Evolutionary conservation across 1,284 basidiomycete species (phyloP), one percentile per base, ranked within the genome.

Genomic region (Heliocybe sulcata): DNA sequence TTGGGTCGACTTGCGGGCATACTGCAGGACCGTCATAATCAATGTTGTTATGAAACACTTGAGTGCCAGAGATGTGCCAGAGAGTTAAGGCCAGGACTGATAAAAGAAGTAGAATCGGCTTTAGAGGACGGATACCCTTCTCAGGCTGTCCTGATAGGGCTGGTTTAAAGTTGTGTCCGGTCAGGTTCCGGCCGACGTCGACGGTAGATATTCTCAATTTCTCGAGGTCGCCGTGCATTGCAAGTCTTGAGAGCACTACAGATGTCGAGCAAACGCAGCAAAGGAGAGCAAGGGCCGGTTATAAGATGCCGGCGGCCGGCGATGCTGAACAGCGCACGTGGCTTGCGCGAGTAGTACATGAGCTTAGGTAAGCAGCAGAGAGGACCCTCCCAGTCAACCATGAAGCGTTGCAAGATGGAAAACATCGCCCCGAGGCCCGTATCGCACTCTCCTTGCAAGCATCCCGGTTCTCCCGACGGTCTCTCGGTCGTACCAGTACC

Each of bases 381-480:
- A 42, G 38, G 38, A 42, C 38, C 38, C 38, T 42, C 38, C 38
- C 38, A 42, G 38, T 42, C 38, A 42, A 42, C 38, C 38, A 42
- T 6, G n/a, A 42, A 42, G 38, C 38, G 6, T 20, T 4, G 38
- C 38, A 42, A 42, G 38, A 42, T 42, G 38, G 16, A n/a, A 16
- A 42, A 42, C 19, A 42, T 20, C n/a, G 38, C 38, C 38, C 38
- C 33, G 9, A 35, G 33, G 33, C 33, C 38, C 38, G 4, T 20
- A 42, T 42, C n/a, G 6, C 38, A 6, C 38, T 42, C 16, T 16
- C 38, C 16, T 4, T 16, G 4, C 38, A 42, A 20, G 16, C 4
- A 20, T 6, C 38, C n/a, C 12, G 16, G 38, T 20, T 42, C 38
- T n/a, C 38, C 38, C 38, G 38, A 42, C 38, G 19, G 6, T 16